Evolutionary conservation across 116 monocot genomes (phyloP), one percentile per base, ranked within the genome.

Genomic region (Trichopus zeylanicus): DNA sequence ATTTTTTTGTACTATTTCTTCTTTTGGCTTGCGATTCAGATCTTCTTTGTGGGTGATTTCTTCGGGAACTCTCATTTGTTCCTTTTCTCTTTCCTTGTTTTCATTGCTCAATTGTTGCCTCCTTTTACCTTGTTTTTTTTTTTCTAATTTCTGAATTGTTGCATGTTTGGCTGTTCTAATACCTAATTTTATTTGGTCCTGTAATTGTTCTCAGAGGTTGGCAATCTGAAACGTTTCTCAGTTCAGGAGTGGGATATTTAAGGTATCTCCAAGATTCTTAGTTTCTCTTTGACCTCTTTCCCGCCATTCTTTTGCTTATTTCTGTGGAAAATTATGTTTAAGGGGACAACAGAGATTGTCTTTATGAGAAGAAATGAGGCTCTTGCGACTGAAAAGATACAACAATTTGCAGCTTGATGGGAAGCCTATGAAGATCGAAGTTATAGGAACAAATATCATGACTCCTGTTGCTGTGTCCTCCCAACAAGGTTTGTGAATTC

Each of bases 401-500:
- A 87, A 95, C 70, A 86, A 87, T 77, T 90, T 95, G 55, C 87
- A 87, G 67, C 87, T 95, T 67, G 95, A 95, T 79, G 95, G 90
- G 47, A 89, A 90, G 67, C 95, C 90, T 3, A 95, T 95, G 95
- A 86, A 87, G 65, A 87, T 90, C 42, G 87, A 89, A 51, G 74
- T 95, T 29, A 67, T 95, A 3, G 87, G 89, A 56, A 81, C 83
- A 42, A 89, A 86, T 73, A 66, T 81, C 55, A 62, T 71, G 39
- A 75, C 73, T 11, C 75, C 78, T 29, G 67, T 61, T 59, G 51
- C 69, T 63, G 32, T 65, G n/a, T n/a, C n/a, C n/a, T n/a, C 27
- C 73, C 56, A 53, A 65, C 46, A 6, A n/a, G n/a, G n/a, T 31
- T 62, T 54, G 37, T 65, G 29, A 73, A 61, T 57, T 73, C 64